Evolutionary conservation across 169 alveolate genomes (phyloP).

Genomic region (Theileria equi): DNA sequence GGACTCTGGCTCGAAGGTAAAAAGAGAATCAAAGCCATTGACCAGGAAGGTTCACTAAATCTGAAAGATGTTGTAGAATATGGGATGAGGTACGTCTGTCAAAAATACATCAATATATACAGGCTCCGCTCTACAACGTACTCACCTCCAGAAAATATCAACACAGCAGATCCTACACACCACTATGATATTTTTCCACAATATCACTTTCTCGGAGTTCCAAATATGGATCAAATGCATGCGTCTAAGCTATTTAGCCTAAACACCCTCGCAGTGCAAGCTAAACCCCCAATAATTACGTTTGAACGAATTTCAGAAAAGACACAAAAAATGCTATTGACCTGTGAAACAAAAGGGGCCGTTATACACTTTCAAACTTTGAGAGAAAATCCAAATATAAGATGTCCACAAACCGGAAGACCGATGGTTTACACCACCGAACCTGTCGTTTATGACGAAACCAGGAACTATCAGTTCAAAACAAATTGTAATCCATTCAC

Average conservation of each 20-base stretch:
- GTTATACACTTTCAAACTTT: conserved; percentile 48
- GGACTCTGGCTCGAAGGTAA: conserved; percentile 73
- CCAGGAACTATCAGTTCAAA: conserved; percentile 36
- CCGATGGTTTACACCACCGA: conserved; percentile 38
- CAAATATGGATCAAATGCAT: conserved; percentile 69
- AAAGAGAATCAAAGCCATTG: conserved; percentile 63
- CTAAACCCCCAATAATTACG: conserved; percentile 68
- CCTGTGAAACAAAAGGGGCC: conserved; percentile 21
- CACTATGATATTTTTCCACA: conserved; percentile 73
- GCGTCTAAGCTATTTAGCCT: conserved; percentile 66
- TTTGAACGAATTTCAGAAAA: conserved; percentile 60
- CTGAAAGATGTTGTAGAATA: conserved; percentile 65
- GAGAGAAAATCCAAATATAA: conserved; percentile 19
- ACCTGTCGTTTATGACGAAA: conserved; percentile 31
- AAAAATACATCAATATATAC: too few relatives aligned
- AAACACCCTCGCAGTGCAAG: conserved; percentile 52
- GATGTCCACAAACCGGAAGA: conserved; percentile 38
- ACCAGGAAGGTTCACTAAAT: conserved; percentile 55
- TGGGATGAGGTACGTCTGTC: conserved; percentile 39
- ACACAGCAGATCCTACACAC: conserved; percentile 64
- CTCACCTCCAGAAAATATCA: conserved; percentile 76
- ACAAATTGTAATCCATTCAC: conserved; percentile 24
- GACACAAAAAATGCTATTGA: conserved; percentile 28
- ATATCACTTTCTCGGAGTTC: conserved; percentile 73
- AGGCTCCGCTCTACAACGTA: conserved; percentile 70